Percentiles rank a stretch among this genome's conserved stretches.
phyloP scores from a whole-genome alignment of 75 land plant species.

The Picea glauca region DNA sequence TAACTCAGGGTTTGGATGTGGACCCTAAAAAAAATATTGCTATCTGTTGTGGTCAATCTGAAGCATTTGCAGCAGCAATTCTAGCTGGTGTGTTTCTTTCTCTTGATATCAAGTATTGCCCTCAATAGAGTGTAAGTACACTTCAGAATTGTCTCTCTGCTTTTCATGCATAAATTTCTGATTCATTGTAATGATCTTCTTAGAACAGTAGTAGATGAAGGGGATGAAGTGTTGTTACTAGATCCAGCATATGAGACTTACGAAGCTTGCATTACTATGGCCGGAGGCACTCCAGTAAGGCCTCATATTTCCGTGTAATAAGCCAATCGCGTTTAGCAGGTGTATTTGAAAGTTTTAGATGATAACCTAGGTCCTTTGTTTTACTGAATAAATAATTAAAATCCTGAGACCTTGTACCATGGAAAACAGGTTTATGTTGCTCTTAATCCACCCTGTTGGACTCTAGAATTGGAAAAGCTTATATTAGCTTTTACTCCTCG shows the following conservation, averaged over 20 bases:
- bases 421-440: constrained; percentile 65
- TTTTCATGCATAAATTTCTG: no score
- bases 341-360: neutral
- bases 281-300: constrained; percentile 86
- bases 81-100: constrained; percentile 57
- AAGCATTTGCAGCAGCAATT: constrained; percentile 90
- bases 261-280: constrained; percentile 66
- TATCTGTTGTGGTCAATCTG: constrained; percentile 89
- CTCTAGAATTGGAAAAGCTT: constrained; percentile 49
- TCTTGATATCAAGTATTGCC: neutral
- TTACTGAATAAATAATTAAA: constrained; percentile 4
- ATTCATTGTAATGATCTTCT: neutral
- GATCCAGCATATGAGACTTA: constrained; percentile 93
- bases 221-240: constrained; percentile 85
- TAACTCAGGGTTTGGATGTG: constrained; percentile 57
- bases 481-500: constrained; percentile 39
- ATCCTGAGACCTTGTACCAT: neutral
- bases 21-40: constrained; percentile 70
- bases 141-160: neutral
- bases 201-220: constrained; percentile 62
- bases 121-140: neutral
- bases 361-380: neutral
- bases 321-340: neutral
- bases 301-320: neutral
- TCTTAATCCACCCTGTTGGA: constrained; percentile 85